A percentile compares a stretch with the other conserved stretches of the same genome.
phyloP scores from a whole-genome alignment of 164 flowering plant genomes.

The Vitis vinifera region DNA sequence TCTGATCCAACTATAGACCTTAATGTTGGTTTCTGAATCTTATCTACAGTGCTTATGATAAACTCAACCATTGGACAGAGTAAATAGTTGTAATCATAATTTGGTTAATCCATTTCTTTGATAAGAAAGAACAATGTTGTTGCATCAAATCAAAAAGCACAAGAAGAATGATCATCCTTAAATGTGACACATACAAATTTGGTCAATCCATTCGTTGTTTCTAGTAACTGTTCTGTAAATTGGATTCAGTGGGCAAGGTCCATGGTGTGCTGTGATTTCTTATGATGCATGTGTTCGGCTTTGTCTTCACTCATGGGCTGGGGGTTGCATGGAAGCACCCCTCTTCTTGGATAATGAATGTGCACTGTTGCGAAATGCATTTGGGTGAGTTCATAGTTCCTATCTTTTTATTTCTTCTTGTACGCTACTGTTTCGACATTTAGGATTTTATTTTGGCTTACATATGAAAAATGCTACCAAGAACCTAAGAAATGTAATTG shows the following conservation, averaged over 20 bases:
- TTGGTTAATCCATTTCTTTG: no score
- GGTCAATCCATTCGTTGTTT: neutral
- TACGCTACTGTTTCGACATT: neutral
- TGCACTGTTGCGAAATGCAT: constrained; percentile 55
- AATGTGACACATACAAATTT: no score
- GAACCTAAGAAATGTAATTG: neutral
- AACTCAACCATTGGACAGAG: neutral
- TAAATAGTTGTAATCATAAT: neutral
- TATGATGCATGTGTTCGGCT: constrained; percentile 88
- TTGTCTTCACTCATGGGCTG: constrained; percentile 77
- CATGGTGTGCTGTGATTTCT: constrained; percentile 72
- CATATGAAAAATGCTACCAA: neutral
- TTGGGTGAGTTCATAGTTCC: constrained; percentile 50
- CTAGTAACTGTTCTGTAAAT: neutral
- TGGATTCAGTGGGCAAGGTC: constrained; percentile 60
- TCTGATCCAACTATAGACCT: neutral
- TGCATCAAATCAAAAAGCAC: no score
- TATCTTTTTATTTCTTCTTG: neutral
- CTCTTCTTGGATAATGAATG: constrained; percentile 74
- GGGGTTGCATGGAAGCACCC: constrained; percentile 64
- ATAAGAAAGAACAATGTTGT: no score
- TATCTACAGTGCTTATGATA: neutral
- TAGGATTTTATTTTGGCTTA: neutral
- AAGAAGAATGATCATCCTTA: no score
- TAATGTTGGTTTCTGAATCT: neutral